Conservation (phyloP, 2,329 filamentous ascomycete species). For the Xylariaceae sp. region DNA sequence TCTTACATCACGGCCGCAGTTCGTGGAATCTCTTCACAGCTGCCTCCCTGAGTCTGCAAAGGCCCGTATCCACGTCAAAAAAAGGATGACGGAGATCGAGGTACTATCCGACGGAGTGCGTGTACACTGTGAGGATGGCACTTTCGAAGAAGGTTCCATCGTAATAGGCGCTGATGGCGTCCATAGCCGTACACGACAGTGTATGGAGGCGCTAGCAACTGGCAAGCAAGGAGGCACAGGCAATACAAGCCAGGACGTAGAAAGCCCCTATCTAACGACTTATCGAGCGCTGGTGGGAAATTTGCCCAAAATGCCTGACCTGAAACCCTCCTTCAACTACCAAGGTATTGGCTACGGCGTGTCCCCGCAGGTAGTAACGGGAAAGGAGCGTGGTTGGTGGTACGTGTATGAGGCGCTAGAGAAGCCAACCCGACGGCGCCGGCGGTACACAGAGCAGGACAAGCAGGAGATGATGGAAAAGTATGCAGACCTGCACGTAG, state of each 20-base stretch:
- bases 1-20: constrained; percentile 28
- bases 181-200: constrained; percentile 31
- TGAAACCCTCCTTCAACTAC: constrained; percentile 12
- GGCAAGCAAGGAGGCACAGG: constrained; percentile 16
- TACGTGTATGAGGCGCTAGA: constrained; percentile 38
- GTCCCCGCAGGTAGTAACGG: constrained; percentile 27
- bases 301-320: constrained; percentile 12
- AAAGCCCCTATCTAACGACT: constrained; percentile 33
- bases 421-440: constrained; percentile 32
- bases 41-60: constrained; percentile 28
- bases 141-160: constrained; percentile 41
- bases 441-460: constrained; percentile 39
- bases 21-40: constrained; percentile 30
- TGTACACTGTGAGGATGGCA: constrained; percentile 44
- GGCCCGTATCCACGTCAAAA: constrained; percentile 25
- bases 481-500: constrained; percentile 37
- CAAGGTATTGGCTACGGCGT: constrained; percentile 25
- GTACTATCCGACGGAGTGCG: constrained; percentile 32
- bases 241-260: background rate
- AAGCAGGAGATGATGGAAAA: constrained; percentile 33
- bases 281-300: constrained; percentile 29
- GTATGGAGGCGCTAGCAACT: constrained; percentile 37
- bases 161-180: too few relatives aligned
- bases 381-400: constrained; percentile 23
- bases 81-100: constrained; percentile 36